Percentiles rank a stretch among this genome's conserved stretches.
Evolutionary conservation across 2,329 filamentous ascomycete species (phyloP).

Genomic region (Ophiostoma australiae): DNA sequence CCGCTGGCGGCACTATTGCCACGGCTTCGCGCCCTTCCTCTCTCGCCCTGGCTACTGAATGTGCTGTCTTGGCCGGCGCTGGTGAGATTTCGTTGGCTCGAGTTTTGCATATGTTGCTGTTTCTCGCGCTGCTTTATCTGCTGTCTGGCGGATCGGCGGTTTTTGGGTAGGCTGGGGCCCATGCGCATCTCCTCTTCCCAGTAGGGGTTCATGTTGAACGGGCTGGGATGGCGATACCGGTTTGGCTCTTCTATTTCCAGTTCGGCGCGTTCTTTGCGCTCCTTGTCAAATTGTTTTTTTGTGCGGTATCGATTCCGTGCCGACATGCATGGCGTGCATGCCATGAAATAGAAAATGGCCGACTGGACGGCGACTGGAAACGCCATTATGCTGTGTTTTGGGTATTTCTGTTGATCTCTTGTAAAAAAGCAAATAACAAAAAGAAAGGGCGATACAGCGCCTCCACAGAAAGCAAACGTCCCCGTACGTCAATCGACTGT

Average conservation of each 20-base stretch:
- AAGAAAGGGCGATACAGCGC: not conserved
- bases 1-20: not conserved
- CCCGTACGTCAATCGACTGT: conserved; percentile 1
- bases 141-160: conserved; percentile 40
- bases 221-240: conserved; percentile 71
- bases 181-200: conserved; percentile 83
- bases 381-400: conserved; percentile 40
- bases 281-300: conserved; percentile 63
- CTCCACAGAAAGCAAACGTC: not conserved
- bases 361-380: conserved; percentile 63
- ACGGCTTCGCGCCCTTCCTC: conserved; percentile 29
- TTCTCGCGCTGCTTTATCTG: conserved; percentile 4
- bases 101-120: conserved; percentile 41
- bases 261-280: conserved; percentile 60
- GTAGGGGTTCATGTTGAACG: conserved; percentile 81
- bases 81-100: conserved; percentile 56
- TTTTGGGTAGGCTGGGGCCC: conserved; percentile 68
- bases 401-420: not conserved
- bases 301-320: conserved; percentile 65
- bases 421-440: not conserved
- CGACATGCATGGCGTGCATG: conserved; percentile 73
- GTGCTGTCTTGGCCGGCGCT: conserved; percentile 54
- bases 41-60: conserved; percentile 34
- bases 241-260: conserved; percentile 65
- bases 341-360: conserved; percentile 70